Percentiles rank a stretch among this genome's conserved stretches.
phyloP scores from a whole-genome alignment of 1,284 basidiomycete genomes.

The Ceratobasidium sp. region DNA sequence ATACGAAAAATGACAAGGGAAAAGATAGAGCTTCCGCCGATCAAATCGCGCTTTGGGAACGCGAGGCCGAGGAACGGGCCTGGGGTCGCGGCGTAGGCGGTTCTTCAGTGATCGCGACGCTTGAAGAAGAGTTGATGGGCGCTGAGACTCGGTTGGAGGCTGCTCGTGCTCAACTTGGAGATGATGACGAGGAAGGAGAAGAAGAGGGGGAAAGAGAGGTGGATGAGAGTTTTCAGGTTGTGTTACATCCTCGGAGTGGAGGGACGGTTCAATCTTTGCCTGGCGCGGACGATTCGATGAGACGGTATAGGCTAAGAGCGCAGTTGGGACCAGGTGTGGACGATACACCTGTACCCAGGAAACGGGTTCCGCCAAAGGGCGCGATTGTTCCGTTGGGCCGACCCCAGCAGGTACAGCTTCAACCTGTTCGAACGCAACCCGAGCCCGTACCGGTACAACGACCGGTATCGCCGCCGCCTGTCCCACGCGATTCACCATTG shows the following conservation, averaged over 20 bases:
- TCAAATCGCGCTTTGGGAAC: constrained; percentile 44
- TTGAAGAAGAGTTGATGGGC: constrained; percentile 35
- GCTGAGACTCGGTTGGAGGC: constrained; percentile 28
- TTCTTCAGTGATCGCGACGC: constrained; percentile 11
- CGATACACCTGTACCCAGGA: constrained; percentile 36
- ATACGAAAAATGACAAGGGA: constrained; percentile 61
- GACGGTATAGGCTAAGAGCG: constrained; percentile 5
- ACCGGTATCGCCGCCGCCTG: constrained; percentile 26
- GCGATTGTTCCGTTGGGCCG: not conserved
- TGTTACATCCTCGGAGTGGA: constrained; percentile 8
- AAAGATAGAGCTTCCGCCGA: constrained; percentile 63
- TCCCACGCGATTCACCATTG: constrained; percentile 22
- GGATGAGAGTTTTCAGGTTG: constrained; percentile 34
- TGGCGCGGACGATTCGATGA: constrained; percentile 37
- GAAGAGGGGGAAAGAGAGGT: not conserved
- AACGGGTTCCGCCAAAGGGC: constrained; percentile 12
- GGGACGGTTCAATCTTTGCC: constrained; percentile 28
- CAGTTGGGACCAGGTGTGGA: not conserved
- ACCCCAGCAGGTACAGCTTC: not conserved
- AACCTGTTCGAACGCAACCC: not conserved
- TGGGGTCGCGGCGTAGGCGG: constrained; percentile 30
- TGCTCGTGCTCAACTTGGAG: not conserved
- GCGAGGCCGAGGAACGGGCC: constrained; percentile 43
- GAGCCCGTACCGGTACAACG: not conserved
- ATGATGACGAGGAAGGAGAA: not conserved